Evolutionary conservation across 192 early-diverging fungal species (phyloP).

Genomic region (Podila horticola): DNA sequence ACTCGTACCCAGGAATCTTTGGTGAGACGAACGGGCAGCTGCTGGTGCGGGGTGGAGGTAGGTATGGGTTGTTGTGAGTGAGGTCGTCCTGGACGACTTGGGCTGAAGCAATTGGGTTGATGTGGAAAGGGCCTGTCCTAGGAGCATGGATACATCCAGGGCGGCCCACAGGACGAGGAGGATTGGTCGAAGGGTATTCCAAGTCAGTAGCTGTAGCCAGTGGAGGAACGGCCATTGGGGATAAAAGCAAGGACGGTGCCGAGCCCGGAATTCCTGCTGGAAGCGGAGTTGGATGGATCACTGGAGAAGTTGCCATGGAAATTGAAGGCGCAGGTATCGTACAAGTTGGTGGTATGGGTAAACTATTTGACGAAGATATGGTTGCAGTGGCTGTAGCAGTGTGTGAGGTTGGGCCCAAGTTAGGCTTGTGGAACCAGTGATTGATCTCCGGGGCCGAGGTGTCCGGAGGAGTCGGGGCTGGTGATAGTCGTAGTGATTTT

Average conservation of each 20-base stretch:
- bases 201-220: neutral
- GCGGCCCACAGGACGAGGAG: neutral
- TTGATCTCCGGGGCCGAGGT: neutral
- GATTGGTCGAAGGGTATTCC: neutral
- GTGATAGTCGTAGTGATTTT: neutral
- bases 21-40: slow-evolving; percentile 35
- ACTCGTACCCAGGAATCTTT: slow-evolving; percentile 28
- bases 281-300: neutral
- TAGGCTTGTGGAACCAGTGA: neutral
- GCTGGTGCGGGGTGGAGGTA: slow-evolving; percentile 28
- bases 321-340: neutral
- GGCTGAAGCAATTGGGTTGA: slow-evolving; percentile 3
- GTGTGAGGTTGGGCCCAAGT: neutral
- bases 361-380: neutral
- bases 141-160: neutral
- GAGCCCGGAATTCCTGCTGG: neutral
- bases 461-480: neutral
- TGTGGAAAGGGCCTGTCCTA: slow-evolving; percentile 5
- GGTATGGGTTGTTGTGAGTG: slow-evolving; percentile 33
- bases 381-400: neutral
- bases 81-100: slow-evolving; percentile 21
- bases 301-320: neutral
- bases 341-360: neutral
- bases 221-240: neutral
- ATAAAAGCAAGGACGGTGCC: neutral